Conservation (phyloP, 1,139 yeast species). For the Candida pseudoviswanathii region DNA sequence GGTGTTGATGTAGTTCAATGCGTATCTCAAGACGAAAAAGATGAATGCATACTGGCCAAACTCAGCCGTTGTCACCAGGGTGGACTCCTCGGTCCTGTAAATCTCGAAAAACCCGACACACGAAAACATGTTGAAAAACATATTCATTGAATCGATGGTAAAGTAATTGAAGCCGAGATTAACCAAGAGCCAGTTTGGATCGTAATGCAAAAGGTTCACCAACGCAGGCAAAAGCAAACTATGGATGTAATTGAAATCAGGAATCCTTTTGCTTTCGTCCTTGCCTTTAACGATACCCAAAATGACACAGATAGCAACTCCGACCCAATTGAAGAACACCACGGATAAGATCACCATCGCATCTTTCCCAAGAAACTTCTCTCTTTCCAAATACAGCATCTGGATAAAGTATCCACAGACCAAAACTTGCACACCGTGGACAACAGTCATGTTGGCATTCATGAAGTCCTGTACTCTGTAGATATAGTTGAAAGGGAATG, state of each 20-base stretch:
- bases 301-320: constrained; percentile 33
- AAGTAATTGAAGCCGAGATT: constrained; percentile 43
- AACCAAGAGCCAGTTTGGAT: constrained; percentile 28
- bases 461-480: constrained; percentile 42
- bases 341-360: constrained; percentile 21
- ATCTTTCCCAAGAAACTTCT: constrained; percentile 19
- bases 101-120: constrained; percentile 32
- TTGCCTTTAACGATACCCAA: constrained; percentile 29
- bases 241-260: constrained; percentile 44
- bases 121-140: constrained; percentile 31
- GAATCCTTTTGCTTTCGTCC: constrained; percentile 24
- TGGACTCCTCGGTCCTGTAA: constrained; percentile 26
- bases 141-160: constrained; percentile 34
- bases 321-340: constrained; percentile 38
- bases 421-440: constrained; percentile 38
- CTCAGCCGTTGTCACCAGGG: constrained; percentile 19
- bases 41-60: constrained; percentile 28
- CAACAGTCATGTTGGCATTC: constrained; percentile 34
- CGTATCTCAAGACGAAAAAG: constrained; percentile 26
- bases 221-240: constrained; percentile 36
- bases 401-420: constrained; percentile 33
- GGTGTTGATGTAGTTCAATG: constrained; percentile 30
- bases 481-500: constrained; percentile 32
- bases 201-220: constrained; percentile 23
- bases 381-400: constrained; percentile 27